These are phyloP conservation scores for Yamadazyma mexicana DNA, from an alignment of 1,139 yeast genomes.

Conservation along the genomic window DNA sequence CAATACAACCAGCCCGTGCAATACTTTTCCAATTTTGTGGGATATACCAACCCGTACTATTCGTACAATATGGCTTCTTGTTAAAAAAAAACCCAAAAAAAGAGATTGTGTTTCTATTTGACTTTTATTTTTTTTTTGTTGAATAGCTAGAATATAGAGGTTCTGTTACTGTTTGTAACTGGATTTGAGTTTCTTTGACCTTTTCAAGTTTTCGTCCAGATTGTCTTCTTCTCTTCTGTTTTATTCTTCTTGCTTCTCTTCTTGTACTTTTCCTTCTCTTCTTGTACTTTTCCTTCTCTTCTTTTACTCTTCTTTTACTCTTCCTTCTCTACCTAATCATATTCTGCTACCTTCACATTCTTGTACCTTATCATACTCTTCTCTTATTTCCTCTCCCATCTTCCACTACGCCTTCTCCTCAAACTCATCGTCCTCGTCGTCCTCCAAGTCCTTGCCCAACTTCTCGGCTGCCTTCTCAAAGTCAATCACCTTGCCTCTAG, in stretches of 20 bases:
- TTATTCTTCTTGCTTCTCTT: neutral
- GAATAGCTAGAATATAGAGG: slow-evolving; percentile 7
- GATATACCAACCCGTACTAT: slow-evolving; percentile 43
- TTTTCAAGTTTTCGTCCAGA: neutral
- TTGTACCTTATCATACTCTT: no score
- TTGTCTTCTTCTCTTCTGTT: neutral
- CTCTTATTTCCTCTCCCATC: slow-evolving; percentile 1
- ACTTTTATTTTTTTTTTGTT: slow-evolving; percentile 11
- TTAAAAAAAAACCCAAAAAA: slow-evolving; percentile 12
- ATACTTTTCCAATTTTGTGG: slow-evolving; percentile 26
- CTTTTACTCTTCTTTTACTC: neutral
- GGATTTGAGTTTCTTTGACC: no score
- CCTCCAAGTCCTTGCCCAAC: slow-evolving; percentile 51
- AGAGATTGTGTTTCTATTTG: slow-evolving; percentile 2
- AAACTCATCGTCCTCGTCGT: slow-evolving; percentile 48
- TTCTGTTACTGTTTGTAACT: no score
- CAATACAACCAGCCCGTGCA: slow-evolving; percentile 19
- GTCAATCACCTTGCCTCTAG: slow-evolving; percentile 87
- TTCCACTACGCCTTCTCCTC: slow-evolving; percentile 13
- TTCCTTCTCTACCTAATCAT: neutral
- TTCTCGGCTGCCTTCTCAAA: slow-evolving; percentile 82
- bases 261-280: neutral
- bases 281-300: neutral
- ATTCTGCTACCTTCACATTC: neutral
- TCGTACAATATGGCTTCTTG: slow-evolving; percentile 36